Conservation (phyloP, 139 green algal species). For the Mesostigma viride region DNA sequence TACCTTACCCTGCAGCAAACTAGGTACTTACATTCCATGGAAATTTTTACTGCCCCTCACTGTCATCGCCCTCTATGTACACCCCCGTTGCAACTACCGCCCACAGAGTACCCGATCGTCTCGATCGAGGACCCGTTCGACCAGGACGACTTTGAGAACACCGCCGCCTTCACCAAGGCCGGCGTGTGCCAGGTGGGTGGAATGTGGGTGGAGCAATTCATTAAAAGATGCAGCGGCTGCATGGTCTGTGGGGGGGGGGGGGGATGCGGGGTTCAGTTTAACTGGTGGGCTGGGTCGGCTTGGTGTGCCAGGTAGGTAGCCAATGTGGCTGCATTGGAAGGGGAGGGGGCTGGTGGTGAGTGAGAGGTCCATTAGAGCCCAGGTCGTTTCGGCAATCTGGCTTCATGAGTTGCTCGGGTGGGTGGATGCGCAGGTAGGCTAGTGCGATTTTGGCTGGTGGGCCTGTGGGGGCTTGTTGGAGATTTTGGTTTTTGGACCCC, state of each 20-base stretch:
- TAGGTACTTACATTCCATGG: no score
- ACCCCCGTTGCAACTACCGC: not conserved
- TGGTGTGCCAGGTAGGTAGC: no score
- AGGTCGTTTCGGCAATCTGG: no score
- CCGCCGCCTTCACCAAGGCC: conserved; percentile 52
- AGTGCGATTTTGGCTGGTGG: no score
- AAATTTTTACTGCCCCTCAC: not conserved
- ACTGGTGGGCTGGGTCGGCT: not conserved
- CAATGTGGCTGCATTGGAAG: no score
- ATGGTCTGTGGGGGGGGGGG: not conserved
- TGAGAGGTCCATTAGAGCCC: no score
- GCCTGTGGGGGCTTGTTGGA: no score
- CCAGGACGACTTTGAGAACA: conserved; percentile 91
- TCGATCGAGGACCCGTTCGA: conserved; percentile 99
- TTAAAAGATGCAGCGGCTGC: conserved; percentile 29
- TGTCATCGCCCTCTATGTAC: not conserved
- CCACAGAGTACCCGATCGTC: conserved; percentile 80
- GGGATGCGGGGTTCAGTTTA: not conserved
- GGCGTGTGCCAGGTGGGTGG: conserved; percentile 42
- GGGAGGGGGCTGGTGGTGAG: no score
- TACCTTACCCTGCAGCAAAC: no score
- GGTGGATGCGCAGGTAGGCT: no score
- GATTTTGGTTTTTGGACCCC: no score
- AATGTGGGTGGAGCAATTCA: conserved; percentile 48
- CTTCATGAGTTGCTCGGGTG: no score